A percentile compares a stretch with the other conserved stretches of the same genome.
Evolutionary conservation across 257 asterid species (phyloP).

Genomic region (Henckelia pumila): DNA sequence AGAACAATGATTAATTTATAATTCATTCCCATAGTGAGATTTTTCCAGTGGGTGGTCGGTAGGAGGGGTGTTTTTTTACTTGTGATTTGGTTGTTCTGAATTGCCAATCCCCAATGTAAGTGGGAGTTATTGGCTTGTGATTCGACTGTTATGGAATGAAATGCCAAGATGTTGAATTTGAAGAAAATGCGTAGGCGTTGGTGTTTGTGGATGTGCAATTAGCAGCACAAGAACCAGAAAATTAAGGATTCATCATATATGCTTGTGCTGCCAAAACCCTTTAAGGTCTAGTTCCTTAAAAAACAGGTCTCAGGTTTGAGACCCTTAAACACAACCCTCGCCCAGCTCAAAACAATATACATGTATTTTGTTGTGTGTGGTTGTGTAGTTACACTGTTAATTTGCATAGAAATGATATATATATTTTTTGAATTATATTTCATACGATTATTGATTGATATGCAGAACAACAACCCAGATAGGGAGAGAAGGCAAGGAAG

Average conservation of each 20-base stretch:
- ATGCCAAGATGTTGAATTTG: too few species aligned
- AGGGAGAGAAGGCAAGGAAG: constrained; percentile 93
- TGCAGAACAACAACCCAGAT: constrained; percentile 84
- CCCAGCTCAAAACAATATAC: too few species aligned
- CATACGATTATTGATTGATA: constrained; percentile 22
- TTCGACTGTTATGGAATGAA: constrained; percentile 15
- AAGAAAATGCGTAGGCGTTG: too few species aligned
- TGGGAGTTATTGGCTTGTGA: constrained; percentile 1
- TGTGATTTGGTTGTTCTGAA: not conserved
- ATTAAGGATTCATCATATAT: not conserved
- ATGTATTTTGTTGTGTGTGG: not conserved
- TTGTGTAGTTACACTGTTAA: too few species aligned
- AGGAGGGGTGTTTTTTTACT: not conserved
- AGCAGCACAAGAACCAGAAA: not conserved
- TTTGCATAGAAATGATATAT: not conserved
- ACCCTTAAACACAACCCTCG: too few species aligned
- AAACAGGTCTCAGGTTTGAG: too few species aligned
- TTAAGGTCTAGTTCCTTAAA: too few species aligned
- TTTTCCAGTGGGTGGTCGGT: not conserved
- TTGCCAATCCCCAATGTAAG: not conserved
- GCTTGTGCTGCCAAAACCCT: too few species aligned
- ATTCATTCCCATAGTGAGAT: not conserved
- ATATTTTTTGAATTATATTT: constrained; percentile 18
- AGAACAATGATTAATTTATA: not conserved
- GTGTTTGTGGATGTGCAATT: too few species aligned